Base-by-base conservation (phyloP, 1,284 basidiomycete genomes). In the Chalciporus sp. region DNA sequence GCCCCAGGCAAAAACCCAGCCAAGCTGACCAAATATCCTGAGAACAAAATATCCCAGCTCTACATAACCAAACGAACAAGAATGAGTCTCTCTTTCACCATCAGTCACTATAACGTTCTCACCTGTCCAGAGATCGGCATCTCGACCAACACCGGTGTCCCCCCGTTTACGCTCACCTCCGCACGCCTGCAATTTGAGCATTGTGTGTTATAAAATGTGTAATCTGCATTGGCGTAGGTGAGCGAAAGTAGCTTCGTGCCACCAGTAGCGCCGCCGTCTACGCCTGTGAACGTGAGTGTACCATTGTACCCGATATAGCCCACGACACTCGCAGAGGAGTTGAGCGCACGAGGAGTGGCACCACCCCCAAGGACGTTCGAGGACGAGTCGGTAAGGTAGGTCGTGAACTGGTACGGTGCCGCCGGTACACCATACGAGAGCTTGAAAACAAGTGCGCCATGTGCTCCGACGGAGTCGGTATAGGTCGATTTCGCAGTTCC, bases 71-170 rank as follows among this genome's bases (percentile, higher is more conserved):
- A 14, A 9, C 11, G 35, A 17, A n/a, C n/a, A n/a, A 42, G 10
- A 16, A 9, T 14, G 42, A 17, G 27, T 19, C n/a, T n/a, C 40
- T 19, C 40, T 19, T 6, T 5, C 40, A 41, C 23, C 40, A 17
- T 11, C n/a, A 42, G 23, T 20, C 40, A 20, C 10, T 20, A 42
- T 20, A n/a, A 4, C 16, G n/a, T 31, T 45, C 57, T 17, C 31
- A 59, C 58, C 49, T 59, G 53, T 44, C 58, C 57, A 1, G 58
- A 59, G 23, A 59, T 37, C 1, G 52, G 57, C 52, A 59, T 52
- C 39, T 56, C 51, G n/a, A 48, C 41, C 26, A 10, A 8, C 7
- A 57, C 42, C 0, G 51, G 29, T 4, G 20, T 16, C 6, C 19
- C 29, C 1, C 29, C 47, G 14, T 60, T 53, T 23, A 57, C 50